Conservation (phyloP, 2,329 filamentous ascomycete species). For the Cladosporium sp. region DNA sequence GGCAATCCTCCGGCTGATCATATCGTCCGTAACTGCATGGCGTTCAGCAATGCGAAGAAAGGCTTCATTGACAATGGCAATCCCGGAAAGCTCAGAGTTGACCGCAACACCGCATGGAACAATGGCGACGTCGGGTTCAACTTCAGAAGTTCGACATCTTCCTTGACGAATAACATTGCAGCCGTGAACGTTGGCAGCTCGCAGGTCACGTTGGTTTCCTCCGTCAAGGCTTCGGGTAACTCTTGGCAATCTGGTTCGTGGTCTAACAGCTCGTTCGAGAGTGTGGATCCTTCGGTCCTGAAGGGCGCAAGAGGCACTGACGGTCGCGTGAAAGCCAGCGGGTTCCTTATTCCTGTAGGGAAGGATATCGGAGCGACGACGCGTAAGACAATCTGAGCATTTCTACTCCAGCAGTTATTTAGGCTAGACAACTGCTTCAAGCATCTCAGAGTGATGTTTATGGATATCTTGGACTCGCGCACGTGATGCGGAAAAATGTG, state of each 20-base stretch:
- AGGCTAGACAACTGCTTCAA: no score
- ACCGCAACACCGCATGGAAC: constrained; percentile 45
- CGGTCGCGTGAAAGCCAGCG: constrained; percentile 38
- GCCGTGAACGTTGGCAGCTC: constrained; percentile 29
- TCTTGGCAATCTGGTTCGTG: constrained; percentile 41
- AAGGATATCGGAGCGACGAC: constrained; percentile 40
- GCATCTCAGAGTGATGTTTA: not conserved
- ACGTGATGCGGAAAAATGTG: constrained; percentile 4
- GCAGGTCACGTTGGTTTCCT: constrained; percentile 21
- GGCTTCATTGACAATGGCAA: constrained; percentile 47
- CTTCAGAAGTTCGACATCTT: constrained; percentile 32
- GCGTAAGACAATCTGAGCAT: not conserved
- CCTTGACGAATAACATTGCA: constrained; percentile 38
- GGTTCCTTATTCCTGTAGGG: constrained; percentile 40
- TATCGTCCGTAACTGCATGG: constrained; percentile 42
- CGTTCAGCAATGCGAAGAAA: constrained; percentile 41
- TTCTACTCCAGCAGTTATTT: not conserved
- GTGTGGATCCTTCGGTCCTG: constrained; percentile 31
- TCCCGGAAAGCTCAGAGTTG: constrained; percentile 37
- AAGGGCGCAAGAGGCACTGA: constrained; percentile 36
- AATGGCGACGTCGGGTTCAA: constrained; percentile 42
- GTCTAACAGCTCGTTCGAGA: constrained; percentile 38
- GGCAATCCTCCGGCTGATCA: constrained; percentile 39
- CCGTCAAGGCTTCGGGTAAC: constrained; percentile 34
- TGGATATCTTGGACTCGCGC: not conserved